Conservation (phyloP, 1,284 basidiomycete genomes). For the Cryptococcus wingfieldii region DNA sequence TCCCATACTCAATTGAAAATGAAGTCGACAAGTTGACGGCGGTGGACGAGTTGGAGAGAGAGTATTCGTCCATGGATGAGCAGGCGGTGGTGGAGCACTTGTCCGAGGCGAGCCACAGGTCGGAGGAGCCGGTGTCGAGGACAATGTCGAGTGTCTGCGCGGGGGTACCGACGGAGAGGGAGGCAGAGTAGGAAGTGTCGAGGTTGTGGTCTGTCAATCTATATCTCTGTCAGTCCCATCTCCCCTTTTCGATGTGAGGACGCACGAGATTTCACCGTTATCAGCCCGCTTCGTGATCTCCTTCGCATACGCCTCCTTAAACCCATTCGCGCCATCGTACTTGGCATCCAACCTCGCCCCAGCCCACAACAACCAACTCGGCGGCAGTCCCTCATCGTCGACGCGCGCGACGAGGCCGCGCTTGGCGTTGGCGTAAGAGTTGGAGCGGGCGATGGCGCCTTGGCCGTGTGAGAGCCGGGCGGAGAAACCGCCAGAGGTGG, state of each 20-base stretch:
- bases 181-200: conserved; percentile 46
- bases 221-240: not conserved
- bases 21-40: conserved; percentile 22
- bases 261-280: conserved; percentile 18
- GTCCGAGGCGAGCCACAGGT: conserved; percentile 50
- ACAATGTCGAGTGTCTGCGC: conserved; percentile 55
- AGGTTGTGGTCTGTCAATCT: conserved; percentile 36
- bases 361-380: conserved; percentile 31
- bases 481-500: conserved; percentile 15
- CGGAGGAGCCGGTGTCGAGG: conserved; percentile 57
- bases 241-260: not conserved
- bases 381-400: conserved; percentile 19
- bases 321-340: conserved; percentile 35
- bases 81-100: conserved; percentile 28
- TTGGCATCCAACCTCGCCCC: conserved; percentile 34
- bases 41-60: conserved; percentile 15
- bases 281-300: conserved; percentile 6
- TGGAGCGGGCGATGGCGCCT: conserved; percentile 16
- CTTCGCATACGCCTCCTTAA: conserved; percentile 16
- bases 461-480: conserved; percentile 24
- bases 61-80: conserved; percentile 27
- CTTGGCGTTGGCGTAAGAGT: conserved; percentile 15
- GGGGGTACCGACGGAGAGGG: conserved; percentile 46
- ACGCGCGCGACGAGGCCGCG: conserved; percentile 1
- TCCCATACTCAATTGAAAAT: conserved; percentile 49